Evolutionary conservation across 2,329 filamentous ascomycete genomes (phyloP).

Genomic region (Aspergillus aculeatinus): DNA sequence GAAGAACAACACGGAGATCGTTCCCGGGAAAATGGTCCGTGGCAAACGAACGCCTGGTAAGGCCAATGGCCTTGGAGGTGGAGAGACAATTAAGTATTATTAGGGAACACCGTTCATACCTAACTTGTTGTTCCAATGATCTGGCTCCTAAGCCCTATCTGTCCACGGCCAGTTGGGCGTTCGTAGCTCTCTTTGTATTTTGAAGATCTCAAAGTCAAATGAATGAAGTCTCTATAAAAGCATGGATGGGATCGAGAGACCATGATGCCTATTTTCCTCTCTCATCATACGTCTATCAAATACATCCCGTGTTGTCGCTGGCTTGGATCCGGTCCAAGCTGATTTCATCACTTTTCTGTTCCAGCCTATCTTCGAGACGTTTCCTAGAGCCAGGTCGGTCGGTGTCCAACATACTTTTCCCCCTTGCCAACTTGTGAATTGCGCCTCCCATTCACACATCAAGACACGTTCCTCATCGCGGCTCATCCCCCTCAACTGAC

Average conservation of each 20-base stretch:
- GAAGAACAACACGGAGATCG: neutral
- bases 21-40: neutral
- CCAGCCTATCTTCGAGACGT: neutral
- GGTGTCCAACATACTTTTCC: neutral
- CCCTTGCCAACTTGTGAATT: neutral
- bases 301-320: neutral
- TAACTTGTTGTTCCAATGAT: neutral
- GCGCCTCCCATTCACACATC: neutral
- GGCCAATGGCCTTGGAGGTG: neutral
- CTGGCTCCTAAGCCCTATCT: neutral
- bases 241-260: neutral
- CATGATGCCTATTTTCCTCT: neutral
- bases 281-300: neutral
- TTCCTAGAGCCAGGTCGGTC: neutral
- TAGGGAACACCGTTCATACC: neutral
- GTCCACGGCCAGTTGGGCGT: neutral
- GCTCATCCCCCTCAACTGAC: neutral
- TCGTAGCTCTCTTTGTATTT: neutral
- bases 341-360: neutral
- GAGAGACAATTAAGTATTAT: neutral
- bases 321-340: neutral
- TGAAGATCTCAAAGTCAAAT: neutral
- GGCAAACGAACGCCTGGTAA: neutral
- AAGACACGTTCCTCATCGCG: neutral
- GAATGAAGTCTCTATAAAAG: neutral